Evolutionary conservation across 2,329 filamentous ascomycete genomes (phyloP), one percentile per base, ranked within the genome.

Genomic region (Diaporthe humulicola): DNA sequence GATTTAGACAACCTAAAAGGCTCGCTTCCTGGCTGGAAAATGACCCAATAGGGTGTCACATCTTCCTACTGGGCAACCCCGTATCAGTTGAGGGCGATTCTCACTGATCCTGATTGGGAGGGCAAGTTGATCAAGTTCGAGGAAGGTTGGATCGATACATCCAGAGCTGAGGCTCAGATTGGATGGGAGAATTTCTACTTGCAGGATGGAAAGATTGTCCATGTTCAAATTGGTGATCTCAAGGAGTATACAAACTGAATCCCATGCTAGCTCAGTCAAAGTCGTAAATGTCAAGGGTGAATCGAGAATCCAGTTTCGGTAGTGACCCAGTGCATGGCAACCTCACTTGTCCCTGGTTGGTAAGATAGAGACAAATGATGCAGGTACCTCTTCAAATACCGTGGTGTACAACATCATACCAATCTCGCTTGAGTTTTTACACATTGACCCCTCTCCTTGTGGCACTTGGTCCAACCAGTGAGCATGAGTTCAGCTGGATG

Each of bases 51-150:
- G 38, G 58, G 45, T 42, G 38, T 64, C 15, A 45, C 58, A 1
- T 64, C 58, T 19, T 64, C 58, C 25, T 64, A 45, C 38, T 64
- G 58, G 38, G 58, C 42, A n/a, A 28, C 58, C 58, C 58, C 58
- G 10, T 38, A 64, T 36, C 40, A 19, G 58, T 28, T 64, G 58
- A 64, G 58, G 38, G 58, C n/a, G 38, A 19, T 66, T 40, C 60
- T 66, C 40, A 48, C 60, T 19, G 60, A 66, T 28, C 60, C 60
- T 15, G 60, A 66, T n/a, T 66, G 40, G 60, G 25, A 66, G 8
- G 60, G 28, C 10, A 66, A 66, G 25, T 40, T 48, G 25, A 33
- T 48, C 40, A 45, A 22, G 60, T 66, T 66, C 40, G 60, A 66
- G 60, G 19, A 48, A 45, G 40, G 45, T 15, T 66, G 60, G 60